phyloP scores from a whole-genome alignment of 305 asterid species.

The Salvia sclarea region DNA sequence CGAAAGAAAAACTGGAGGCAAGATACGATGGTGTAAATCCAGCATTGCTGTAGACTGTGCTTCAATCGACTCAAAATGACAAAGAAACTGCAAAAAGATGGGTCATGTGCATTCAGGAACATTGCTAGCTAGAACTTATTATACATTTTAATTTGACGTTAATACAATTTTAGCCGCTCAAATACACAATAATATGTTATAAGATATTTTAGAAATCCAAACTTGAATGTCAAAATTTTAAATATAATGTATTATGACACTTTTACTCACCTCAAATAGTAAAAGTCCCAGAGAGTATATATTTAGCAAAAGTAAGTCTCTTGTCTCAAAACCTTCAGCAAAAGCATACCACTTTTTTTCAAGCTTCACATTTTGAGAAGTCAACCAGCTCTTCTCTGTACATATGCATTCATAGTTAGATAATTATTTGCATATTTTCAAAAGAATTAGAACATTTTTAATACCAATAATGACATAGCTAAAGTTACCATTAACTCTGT shows the following conservation, averaged over 20 bases:
- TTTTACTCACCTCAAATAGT: constrained; percentile 46
- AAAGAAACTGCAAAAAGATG: constrained; percentile 40
- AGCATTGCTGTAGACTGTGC: constrained; percentile 48
- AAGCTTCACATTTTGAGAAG: constrained; percentile 24
- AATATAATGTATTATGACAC: neutral
- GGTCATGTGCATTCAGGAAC: neutral
- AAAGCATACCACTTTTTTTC: constrained; percentile 48
- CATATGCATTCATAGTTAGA: neutral
- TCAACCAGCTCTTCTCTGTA: constrained; percentile 5
- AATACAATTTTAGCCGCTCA: too few relatives aligned
- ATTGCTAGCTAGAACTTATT: neutral
- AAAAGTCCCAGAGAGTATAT: constrained; percentile 46
- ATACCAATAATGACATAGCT: too few relatives aligned
- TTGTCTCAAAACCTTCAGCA: constrained; percentile 29
- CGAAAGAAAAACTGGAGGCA: constrained; percentile 50
- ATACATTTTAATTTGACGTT: too few relatives aligned
- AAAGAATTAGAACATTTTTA: too few relatives aligned
- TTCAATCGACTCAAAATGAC: constrained; percentile 45
- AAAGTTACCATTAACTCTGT: too few relatives aligned
- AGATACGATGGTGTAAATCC: constrained; percentile 43
- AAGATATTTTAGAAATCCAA: too few relatives aligned
- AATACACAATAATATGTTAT: too few relatives aligned
- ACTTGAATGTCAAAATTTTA: neutral
- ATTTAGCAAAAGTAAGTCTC: constrained; percentile 36
- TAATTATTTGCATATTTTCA: neutral